A percentile compares a stretch with the other conserved stretches of the same genome.
Conservation (phyloP, 345 rosid genomes). For the Citrus sp. region DNA sequence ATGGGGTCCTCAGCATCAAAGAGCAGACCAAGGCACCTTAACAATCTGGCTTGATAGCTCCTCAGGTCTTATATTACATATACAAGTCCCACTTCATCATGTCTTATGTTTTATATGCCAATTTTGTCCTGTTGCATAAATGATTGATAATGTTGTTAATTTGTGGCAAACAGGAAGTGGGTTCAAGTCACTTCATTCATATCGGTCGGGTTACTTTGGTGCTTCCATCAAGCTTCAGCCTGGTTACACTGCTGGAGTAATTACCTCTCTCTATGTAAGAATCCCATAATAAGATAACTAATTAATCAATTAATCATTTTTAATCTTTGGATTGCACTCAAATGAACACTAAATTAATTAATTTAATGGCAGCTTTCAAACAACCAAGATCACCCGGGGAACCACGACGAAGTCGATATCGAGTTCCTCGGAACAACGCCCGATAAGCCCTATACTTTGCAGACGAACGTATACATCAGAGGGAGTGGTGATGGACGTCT, state of each 20-base stretch:
- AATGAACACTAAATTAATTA: neutral
- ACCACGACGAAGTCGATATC: slow-evolving; percentile 87
- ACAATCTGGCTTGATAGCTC: slow-evolving; percentile 72
- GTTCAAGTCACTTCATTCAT: slow-evolving; percentile 65
- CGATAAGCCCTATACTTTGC: slow-evolving; percentile 70
- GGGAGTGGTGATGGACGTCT: slow-evolving; percentile 85
- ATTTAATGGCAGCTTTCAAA: slow-evolving; percentile 63
- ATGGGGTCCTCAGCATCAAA: slow-evolving; percentile 93
- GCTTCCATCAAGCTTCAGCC: slow-evolving; percentile 80
- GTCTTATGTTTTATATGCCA: neutral
- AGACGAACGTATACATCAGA: slow-evolving; percentile 83
- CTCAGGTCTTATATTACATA: slow-evolving; percentile 39
- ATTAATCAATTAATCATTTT: neutral
- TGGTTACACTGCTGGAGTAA: slow-evolving; percentile 94
- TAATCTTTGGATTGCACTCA: neutral
- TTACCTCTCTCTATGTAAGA: slow-evolving; percentile 74
- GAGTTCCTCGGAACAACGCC: slow-evolving; percentile 86
- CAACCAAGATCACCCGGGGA: slow-evolving; percentile 71
- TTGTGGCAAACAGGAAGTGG: slow-evolving; percentile 70
- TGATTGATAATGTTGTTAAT: neutral
- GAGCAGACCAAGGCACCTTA: slow-evolving; percentile 47
- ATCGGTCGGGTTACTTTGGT: slow-evolving; percentile 80
- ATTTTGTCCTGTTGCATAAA: neutral
- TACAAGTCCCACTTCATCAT: neutral
- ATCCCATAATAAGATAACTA: neutral